These are phyloP conservation scores for Fusarium paranaense DNA, from an alignment of 2,329 filamentous ascomycete genomes.

Conservation along the genomic window DNA sequence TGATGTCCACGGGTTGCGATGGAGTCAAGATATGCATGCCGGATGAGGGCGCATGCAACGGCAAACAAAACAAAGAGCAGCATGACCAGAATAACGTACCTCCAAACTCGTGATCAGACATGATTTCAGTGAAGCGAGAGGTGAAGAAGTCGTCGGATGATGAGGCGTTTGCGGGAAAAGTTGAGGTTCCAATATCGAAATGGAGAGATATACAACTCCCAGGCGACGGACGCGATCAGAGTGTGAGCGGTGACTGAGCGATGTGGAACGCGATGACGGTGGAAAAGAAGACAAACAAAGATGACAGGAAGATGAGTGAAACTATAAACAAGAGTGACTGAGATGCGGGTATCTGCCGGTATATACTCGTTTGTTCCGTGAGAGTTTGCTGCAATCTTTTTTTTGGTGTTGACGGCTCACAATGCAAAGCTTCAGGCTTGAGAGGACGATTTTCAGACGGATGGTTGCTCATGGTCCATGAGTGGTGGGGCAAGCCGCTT, in stretches of 20 bases:
- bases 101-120: slow-evolving; percentile 76
- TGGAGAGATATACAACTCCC: slow-evolving; percentile 22
- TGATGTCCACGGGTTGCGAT: slow-evolving; percentile 7
- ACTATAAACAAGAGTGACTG: background rate
- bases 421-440: slow-evolving; percentile 4
- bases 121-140: slow-evolving; percentile 46
- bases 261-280: slow-evolving; percentile 19
- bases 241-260: slow-evolving; percentile 12
- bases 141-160: slow-evolving; percentile 3
- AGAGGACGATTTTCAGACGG: slow-evolving; percentile 31
- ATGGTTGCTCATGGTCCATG: slow-evolving; percentile 42
- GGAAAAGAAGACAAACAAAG: background rate
- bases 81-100: slow-evolving; percentile 57
- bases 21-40: slow-evolving; percentile 6
- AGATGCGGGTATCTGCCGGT: background rate
- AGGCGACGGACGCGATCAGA: slow-evolving; percentile 29
- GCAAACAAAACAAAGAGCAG: slow-evolving; percentile 18
- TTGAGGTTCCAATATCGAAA: background rate
- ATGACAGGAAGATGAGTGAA: background rate
- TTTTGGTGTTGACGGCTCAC: slow-evolving; percentile 18
- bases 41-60: background rate
- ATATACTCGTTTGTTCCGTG: slow-evolving; percentile 9
- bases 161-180: slow-evolving; percentile 23
- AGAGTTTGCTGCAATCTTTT: slow-evolving; percentile 11
- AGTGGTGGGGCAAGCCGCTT: slow-evolving; percentile 48